phyloP scores from a whole-genome alignment of 2,329 filamentous ascomycete genomes.

The Alternaria arbusti region DNA sequence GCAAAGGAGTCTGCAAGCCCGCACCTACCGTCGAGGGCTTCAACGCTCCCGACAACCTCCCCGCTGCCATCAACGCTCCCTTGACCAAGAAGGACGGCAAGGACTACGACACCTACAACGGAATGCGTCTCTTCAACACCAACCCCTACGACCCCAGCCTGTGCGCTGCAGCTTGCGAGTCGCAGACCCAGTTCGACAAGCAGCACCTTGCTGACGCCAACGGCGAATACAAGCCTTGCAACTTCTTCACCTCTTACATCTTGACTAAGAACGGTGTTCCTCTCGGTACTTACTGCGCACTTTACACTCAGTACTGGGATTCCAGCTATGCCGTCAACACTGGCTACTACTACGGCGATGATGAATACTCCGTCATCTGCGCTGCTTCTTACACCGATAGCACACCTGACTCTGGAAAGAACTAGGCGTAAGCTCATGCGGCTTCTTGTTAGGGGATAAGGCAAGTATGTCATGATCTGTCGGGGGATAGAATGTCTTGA shows the following conservation, averaged over 20 bases:
- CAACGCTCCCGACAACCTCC: constrained; percentile 21
- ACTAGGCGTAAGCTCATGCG: neutral
- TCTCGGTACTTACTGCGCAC: constrained; percentile 47
- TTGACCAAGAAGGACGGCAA: constrained; percentile 11
- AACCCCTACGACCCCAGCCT: constrained; percentile 35
- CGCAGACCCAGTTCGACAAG: constrained; percentile 45
- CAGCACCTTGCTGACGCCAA: constrained; percentile 30
- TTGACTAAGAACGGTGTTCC: constrained; percentile 43
- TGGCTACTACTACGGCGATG: constrained; percentile 25
- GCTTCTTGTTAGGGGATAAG: neutral
- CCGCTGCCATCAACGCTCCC: constrained; percentile 37
- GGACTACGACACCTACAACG: constrained; percentile 33
- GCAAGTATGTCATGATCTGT: neutral
- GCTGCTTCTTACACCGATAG: constrained; percentile 9
- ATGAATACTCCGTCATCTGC: constrained; percentile 8
- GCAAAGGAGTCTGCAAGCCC: neutral
- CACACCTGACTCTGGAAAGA: constrained; percentile 9
- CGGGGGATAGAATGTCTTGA: neutral
- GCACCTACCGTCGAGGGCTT: constrained; percentile 20
- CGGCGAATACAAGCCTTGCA: constrained; percentile 45
- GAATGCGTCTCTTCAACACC: constrained; percentile 37
- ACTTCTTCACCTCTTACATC: constrained; percentile 50
- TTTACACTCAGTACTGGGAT: constrained; percentile 31
- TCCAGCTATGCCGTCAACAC: constrained; percentile 27
- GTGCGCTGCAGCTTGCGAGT: constrained; percentile 45